Evolutionary conservation across 805 yeast species (phyloP), one percentile per base, ranked within the genome.

Genomic region (Hanseniaspora taiwanica): DNA sequence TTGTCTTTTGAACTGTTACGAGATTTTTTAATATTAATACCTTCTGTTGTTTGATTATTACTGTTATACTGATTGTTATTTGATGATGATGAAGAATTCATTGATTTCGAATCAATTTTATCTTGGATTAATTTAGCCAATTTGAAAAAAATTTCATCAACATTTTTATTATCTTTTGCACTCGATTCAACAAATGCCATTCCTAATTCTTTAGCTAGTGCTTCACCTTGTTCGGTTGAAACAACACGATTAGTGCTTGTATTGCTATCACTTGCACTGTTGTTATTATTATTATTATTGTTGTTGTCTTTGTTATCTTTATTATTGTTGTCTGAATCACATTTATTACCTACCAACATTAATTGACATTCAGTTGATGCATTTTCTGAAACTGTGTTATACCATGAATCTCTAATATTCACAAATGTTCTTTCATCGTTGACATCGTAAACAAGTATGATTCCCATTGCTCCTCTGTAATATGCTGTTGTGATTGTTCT

Each of bases 301-400:
- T n/a, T n/a, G n/a, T n/a, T n/a, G n/a, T n/a, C n/a, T n/a, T n/a
- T n/a, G n/a, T n/a, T n/a, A n/a, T n/a, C n/a, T n/a, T 25, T 35
- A 12, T 24, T 13, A 6, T 31, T 32, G 10, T 18, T 27, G 39
- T 72, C 78, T 64, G 87, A 91, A 56, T 91, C 99, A 59, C 82
- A 79, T 69, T 91, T 91, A 71, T 91, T 91, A 48, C 96, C 99
- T 13, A 91, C 96, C 49, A 91, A 69, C 56, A 89, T 78, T 56
- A 91, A 70, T 62, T 86, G 94, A 12, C 96, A 96, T 55, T 87
- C 95, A 48, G 87, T 97, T 52, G 81, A 82, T 32, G 97, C 98
- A 53, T 91, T 96, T 60, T 87, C 95, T 58, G 85, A 82, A 37
- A 91, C 96, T 13, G 96, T 89, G 53, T 81, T 78, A 66, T 76